Evolutionary conservation across 306 rosid genomes (phyloP).

Genomic region (Pyrus betulifolia): DNA sequence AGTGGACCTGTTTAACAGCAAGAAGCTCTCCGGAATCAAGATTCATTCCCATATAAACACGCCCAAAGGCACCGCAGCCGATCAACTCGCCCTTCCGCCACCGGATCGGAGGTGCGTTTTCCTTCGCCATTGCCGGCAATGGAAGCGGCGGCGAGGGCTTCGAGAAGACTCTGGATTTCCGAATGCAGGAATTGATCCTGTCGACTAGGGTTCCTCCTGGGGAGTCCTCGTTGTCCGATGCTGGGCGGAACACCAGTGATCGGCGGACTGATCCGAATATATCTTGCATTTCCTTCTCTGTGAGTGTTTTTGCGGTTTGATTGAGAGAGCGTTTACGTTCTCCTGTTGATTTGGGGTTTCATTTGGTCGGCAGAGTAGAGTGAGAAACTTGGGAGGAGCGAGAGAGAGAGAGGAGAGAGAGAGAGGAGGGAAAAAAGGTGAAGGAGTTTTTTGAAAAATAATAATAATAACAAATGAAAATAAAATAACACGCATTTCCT

Average conservation of each 20-base stretch:
- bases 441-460: constrained; percentile 29
- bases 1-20: constrained; percentile 80
- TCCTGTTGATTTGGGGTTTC: constrained; percentile 11
- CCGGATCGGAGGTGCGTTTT: constrained; percentile 59
- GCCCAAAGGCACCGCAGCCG: constrained; percentile 98
- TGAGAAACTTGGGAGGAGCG: constrained; percentile 2
- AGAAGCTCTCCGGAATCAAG: constrained; percentile 98
- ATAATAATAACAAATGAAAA: constrained; percentile 17
- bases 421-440: constrained; percentile 47
- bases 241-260: constrained; percentile 80
- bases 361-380: constrained; percentile 18
- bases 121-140: constrained; percentile 29
- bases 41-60: constrained; percentile 99
- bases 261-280: constrained; percentile 95
- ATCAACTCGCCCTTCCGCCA: constrained; percentile 99
- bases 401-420: constrained; percentile 15
- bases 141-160: constrained; percentile 38
- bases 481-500: neutral
- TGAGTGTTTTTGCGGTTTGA: neutral
- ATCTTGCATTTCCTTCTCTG: constrained; percentile 57
- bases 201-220: constrained; percentile 55
- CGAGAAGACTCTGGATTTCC: constrained; percentile 80
- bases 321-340: constrained; percentile 15
- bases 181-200: constrained; percentile 65
- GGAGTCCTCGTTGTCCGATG: constrained; percentile 53